Conservation (phyloP, 331 rosid species). For the Quercus lobata region DNA sequence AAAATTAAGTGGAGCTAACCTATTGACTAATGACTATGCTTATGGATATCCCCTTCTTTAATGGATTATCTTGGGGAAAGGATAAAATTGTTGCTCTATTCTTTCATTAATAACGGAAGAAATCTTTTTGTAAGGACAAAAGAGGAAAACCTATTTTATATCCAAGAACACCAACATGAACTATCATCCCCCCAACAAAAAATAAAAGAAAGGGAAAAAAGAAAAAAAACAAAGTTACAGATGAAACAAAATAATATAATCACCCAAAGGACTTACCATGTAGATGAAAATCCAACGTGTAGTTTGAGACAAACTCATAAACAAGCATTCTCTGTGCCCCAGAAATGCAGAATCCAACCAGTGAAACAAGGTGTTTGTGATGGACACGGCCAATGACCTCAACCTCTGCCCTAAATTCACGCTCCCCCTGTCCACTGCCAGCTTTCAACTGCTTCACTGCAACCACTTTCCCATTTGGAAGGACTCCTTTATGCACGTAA, state of each 20-base stretch:
- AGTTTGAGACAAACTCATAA: conserved; percentile 63
- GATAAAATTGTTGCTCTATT: no score
- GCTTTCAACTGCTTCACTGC: conserved; percentile 71
- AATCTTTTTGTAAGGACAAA: background rate
- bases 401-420: conserved; percentile 75
- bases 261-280: conserved; percentile 40
- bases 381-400: conserved; percentile 77
- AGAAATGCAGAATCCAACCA: conserved; percentile 66
- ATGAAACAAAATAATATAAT: background rate
- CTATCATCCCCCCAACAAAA: background rate
- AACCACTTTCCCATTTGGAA: conserved; percentile 63
- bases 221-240: background rate
- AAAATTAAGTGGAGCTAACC: no score
- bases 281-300: conserved; percentile 66
- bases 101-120: background rate
- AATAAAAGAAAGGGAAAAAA: background rate
- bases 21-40: no score
- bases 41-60: no score
- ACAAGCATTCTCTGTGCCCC: conserved; percentile 62
- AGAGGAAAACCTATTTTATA: background rate
- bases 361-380: conserved; percentile 74
- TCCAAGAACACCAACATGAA: background rate
- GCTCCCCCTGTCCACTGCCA: conserved; percentile 74
- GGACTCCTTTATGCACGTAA: conserved; percentile 73
- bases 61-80: background rate